Base-by-base conservation (phyloP, 2,329 filamentous ascomycete species). In the Ophidiomyces ophidiicola region DNA sequence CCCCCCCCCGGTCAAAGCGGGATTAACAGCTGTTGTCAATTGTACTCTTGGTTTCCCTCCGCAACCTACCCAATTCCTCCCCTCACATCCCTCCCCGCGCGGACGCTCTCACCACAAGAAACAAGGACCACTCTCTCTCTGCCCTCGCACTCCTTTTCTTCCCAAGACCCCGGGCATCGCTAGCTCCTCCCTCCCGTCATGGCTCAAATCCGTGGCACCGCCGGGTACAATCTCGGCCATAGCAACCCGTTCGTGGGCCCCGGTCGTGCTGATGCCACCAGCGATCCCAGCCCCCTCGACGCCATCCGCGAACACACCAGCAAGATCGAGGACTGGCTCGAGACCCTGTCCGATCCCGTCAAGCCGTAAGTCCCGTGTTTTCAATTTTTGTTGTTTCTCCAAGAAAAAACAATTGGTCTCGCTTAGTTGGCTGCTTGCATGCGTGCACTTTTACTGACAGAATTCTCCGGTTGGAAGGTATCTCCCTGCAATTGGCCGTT, bases 321-420 rank as follows among this genome's bases (percentile, higher is more conserved):
- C 79, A 96, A 94, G 73, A 88, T 98, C 50, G 90, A 98, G 68
- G 90, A 98, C 60, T 67, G 83, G 59, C 65, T 98, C 58, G 90
- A 96, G 63, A 83, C 76, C 19, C 50, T 86, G 55, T 81, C 85
- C 55, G 88, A 94, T 58, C 90, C 90, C 34, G 66, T 96, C 51
- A 96, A 94, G 72, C 90, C 90, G 82, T 98, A 74, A 61, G 82
- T 77, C 26, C 20, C 29, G 44, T 44, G 43, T 26, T 20, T 37
- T 17, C 30, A 31, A 41, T 29, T 18, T 39, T 36, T n/a, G n/a
- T 39, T 32, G 18, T 18, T 19, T 17, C 26, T 43, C 20, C 15
- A 30, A 41, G n/a, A 44, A 33, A 32, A 36, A 45, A 44, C 53
- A 59, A 8, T 10, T 31, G 8, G 14, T 11, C 32, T n/a, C n/a